phyloP scores from a whole-genome alignment of 1,284 basidiomycete species.

The Boletus sp. region DNA sequence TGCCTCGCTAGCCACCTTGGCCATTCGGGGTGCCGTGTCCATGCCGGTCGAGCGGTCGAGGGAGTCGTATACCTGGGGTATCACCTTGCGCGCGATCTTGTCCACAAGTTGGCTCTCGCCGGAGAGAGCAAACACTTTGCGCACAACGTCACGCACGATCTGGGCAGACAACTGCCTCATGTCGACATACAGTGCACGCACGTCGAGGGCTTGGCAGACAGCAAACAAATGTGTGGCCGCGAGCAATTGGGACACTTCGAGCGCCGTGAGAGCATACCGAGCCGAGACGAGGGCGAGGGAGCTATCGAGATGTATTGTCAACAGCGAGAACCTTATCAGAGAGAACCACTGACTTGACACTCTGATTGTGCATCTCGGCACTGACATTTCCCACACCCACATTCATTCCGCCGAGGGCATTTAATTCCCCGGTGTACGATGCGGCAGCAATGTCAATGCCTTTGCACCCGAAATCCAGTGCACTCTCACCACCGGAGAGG shows the following conservation, averaged over 20 bases:
- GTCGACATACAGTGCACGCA: slow-evolving; percentile 69
- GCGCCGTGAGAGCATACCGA: slow-evolving; percentile 71
- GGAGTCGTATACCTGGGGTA: slow-evolving; percentile 42
- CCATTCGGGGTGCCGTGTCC: slow-evolving; percentile 66
- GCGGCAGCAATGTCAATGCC: slow-evolving; percentile 85
- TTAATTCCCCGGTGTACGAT: slow-evolving; percentile 79
- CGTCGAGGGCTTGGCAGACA: slow-evolving; percentile 79
- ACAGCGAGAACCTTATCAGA: not conserved
- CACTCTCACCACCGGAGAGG: slow-evolving; percentile 79
- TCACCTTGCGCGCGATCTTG: slow-evolving; percentile 20
- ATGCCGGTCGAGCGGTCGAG: slow-evolving; percentile 69
- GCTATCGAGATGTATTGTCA: slow-evolving; percentile 38
- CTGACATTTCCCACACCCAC: slow-evolving; percentile 85
- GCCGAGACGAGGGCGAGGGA: slow-evolving; percentile 80
- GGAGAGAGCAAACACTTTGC: slow-evolving; percentile 15
- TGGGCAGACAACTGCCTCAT: slow-evolving; percentile 40
- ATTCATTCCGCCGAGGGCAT: slow-evolving; percentile 73
- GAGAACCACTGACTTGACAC: slow-evolving; percentile 64
- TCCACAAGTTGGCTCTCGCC: slow-evolving; percentile 15
- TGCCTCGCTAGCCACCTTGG: slow-evolving; percentile 60
- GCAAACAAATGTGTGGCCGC: slow-evolving; percentile 74
- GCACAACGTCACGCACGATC: slow-evolving; percentile 20
- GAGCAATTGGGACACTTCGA: slow-evolving; percentile 75
- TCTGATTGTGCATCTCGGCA: slow-evolving; percentile 88
- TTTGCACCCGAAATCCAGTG: slow-evolving; percentile 81